Evolutionary conservation across 1,139 yeast genomes (phyloP), one percentile per base, ranked within the genome.

Genomic region (Pichia sp.): DNA sequence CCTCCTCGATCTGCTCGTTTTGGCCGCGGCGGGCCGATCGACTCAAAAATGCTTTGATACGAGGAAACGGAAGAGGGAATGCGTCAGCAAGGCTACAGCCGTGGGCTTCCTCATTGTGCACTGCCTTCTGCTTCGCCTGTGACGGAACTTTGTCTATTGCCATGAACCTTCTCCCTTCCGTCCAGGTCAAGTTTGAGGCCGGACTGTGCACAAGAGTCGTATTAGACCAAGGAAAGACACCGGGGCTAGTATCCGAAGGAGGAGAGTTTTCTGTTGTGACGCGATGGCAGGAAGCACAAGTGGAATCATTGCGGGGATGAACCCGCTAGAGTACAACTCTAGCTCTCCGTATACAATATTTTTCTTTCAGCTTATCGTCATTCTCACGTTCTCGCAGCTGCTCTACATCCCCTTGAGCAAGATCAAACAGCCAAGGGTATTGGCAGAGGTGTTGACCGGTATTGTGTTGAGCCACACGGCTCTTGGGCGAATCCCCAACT

Each of bases 361-460:
- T 64, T 72, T 84, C 40, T 82, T 84, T 64, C 90, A 84, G 64
- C 79, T 81, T 8, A 66, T 81, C 15, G 72, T 84, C 60, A 80
- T 85, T 62, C 75, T 83, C 55, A 67, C 74, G 34, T 66, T 81
- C 47, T 82, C 84, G 56, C 81, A 82, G 53, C 36, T 81, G 5
- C 63, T 87, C 5, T 84, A 85, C 63, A 71, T 74, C 50, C 89
- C 90, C 0, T 70, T 87, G 29, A 74, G 81, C 10, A 75, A 69
- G 57, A 65, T 87, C 45, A 81, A 81, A 61, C 93, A 87, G 66
- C 95, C 95, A 0, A 75, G 82, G 55, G 95, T 87, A 46, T 85
- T 87, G 54, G 87, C 90, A 6, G 95, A 87, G 64, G 93, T 87
- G 53, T 74, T 87, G 15, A 76, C 89, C 0, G 95, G 95, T 19